phyloP scores from a whole-genome alignment of 2,329 filamentous ascomycete genomes.

The Rhinocladiella similis region DNA sequence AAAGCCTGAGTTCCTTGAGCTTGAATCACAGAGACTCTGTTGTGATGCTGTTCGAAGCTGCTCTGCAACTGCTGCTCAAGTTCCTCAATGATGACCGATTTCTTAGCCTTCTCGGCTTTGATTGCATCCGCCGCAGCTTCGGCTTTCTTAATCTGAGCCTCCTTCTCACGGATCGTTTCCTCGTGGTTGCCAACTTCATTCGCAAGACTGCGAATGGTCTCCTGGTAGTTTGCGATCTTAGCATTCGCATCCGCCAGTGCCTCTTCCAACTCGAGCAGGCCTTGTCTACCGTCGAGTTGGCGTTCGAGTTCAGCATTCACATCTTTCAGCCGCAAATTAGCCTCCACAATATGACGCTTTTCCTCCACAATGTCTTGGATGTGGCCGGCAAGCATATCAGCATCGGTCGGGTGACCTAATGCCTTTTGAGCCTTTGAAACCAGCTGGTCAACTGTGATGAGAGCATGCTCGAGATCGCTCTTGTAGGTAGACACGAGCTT shows the following conservation, averaged over 20 bases:
- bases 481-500: slow-evolving; percentile 60
- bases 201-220: slow-evolving; percentile 57
- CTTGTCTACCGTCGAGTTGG: slow-evolving; percentile 26
- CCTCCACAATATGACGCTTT: slow-evolving; percentile 23
- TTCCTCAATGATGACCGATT: slow-evolving; percentile 87
- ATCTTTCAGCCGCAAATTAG: slow-evolving; percentile 22
- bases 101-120: slow-evolving; percentile 76
- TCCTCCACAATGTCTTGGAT: slow-evolving; percentile 29
- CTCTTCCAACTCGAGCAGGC: slow-evolving; percentile 31
- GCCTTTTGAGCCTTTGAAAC: slow-evolving; percentile 22
- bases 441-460: slow-evolving; percentile 22
- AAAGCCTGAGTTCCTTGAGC: slow-evolving; percentile 72
- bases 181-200: slow-evolving; percentile 48
- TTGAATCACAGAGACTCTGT: slow-evolving; percentile 80
- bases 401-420: slow-evolving; percentile 29
- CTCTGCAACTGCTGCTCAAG: slow-evolving; percentile 93
- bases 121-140: slow-evolving; percentile 51
- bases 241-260: slow-evolving; percentile 41
- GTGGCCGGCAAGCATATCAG: slow-evolving; percentile 30
- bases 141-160: slow-evolving; percentile 47
- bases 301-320: slow-evolving; percentile 29
- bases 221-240: slow-evolving; percentile 47
- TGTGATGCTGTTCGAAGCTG: slow-evolving; percentile 94
- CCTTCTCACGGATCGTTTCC: slow-evolving; percentile 45
- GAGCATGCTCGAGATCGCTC: slow-evolving; percentile 62